Evolutionary conservation across 2,329 filamentous ascomycete species (phyloP), one percentile per base, ranked within the genome.

Genomic region (Beauveria asiatica): DNA sequence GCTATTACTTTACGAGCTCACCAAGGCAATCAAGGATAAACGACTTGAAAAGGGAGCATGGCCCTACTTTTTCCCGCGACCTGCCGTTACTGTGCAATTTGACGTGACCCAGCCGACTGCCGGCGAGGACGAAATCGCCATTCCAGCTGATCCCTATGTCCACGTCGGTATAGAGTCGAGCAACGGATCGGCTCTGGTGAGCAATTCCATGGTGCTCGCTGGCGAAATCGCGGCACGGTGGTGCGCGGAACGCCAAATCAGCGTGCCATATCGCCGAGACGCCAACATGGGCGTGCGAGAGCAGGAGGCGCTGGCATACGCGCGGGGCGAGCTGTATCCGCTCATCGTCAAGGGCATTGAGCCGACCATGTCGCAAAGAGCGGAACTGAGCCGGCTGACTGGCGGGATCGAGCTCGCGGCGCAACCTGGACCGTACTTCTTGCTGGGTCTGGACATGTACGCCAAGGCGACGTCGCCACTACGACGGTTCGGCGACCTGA

Each of bases 381-480:
- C 69, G 33, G 64, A 69, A 42, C 64, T 75, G 6, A 57, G 64
- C 3, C 64, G 61, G 7, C 63, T 73, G 27, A 75, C 71, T 19
- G 85, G 85, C 21, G 71, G 75, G 21, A 76, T 81, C 56, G 77
- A 81, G 62, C 70, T 85, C 13, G 79, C 80, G 9, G 74, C 79
- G n/a, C 70, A 69, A 3, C 78, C 84, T 0, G 80, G 77, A 9
- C 80, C 80, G 5, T 80, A 86, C 70, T 78, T 82, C 62, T 75
- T 80, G 49, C 76, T 87, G 61, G 86, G 85, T 19, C 68, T 81
- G 1, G 77, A 83, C 58, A 80, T 82, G 73, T 87, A 88, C 69
- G 74, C 81, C 61, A 87, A 85, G 65, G 80, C 80, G 44, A 88
- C 86, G 8, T 86, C 82, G 54, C 86, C 86, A 19, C 76, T 89